These are phyloP conservation scores for Musa itinerans DNA, from an alignment of 176 grass and related monocot species.

Conservation along the genomic window DNA sequence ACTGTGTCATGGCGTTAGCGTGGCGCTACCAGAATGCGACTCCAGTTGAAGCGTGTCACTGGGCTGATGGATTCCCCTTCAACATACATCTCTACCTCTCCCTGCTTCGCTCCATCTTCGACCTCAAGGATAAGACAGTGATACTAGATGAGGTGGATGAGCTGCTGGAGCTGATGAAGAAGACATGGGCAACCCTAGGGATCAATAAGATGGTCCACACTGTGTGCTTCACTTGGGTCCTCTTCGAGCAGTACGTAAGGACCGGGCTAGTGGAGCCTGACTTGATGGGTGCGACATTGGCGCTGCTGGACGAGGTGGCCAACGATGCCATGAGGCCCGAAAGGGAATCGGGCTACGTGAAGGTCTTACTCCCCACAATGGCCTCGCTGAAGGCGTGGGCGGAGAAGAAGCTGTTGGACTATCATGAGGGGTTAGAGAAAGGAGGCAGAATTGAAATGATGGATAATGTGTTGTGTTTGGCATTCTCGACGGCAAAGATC, in stretches of 20 bases:
- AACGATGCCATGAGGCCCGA: constrained; percentile 17
- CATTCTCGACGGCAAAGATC: constrained; percentile 31
- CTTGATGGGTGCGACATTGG: constrained; percentile 38
- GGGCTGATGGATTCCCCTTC: constrained; percentile 61
- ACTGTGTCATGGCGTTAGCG: constrained; percentile 24
- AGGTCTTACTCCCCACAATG: constrained; percentile 36
- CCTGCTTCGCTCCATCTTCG: constrained; percentile 49
- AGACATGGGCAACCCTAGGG: constrained; percentile 48
- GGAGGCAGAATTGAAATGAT: constrained; percentile 16
- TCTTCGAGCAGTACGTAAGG: constrained; percentile 48
- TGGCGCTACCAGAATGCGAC: constrained; percentile 27
- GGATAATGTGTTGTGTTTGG: constrained; percentile 42
- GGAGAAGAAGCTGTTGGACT: constrained; percentile 52
- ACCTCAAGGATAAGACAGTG: constrained; percentile 40
- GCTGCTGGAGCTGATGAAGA: constrained; percentile 52
- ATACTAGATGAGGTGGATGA: constrained; percentile 72
- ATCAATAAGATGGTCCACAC: constrained; percentile 48
- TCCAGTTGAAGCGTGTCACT: constrained; percentile 36
- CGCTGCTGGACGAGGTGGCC: constrained; percentile 45
- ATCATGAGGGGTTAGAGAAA: constrained; percentile 42
- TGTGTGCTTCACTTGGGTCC: constrained; percentile 60
- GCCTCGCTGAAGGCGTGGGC: constrained; percentile 41
- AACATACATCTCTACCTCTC: constrained; percentile 59
- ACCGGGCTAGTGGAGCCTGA: constrained; percentile 40
- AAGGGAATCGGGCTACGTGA: constrained; percentile 37